Evolutionary conservation across 345 rosid species (phyloP), one percentile per base, ranked within the genome.

Genomic region (Cardiospermum halicacabum): DNA sequence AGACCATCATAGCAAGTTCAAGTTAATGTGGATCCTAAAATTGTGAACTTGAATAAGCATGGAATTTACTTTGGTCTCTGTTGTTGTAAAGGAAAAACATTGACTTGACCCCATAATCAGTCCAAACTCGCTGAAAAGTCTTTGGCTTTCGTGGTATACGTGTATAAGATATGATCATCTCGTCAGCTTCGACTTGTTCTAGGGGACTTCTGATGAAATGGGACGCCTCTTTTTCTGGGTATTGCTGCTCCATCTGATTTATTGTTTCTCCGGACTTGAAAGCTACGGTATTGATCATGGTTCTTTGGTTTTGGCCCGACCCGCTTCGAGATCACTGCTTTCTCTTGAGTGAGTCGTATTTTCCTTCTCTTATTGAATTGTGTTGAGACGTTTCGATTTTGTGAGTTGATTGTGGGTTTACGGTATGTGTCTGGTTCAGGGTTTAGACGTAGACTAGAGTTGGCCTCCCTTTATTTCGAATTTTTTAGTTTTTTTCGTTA

Each of bases 301-400:
- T 25, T 57, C 60, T 6, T 13, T 21, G 42, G 34, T n/a, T 16
- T 25, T 43, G 3, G 19, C 32, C 11, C 71, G 74, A 49, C 28
- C 75, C 36, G 42, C 37, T 2, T 61, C 65, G 27, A 76, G 83
- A 73, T 61, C 78, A 45, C 78, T 79, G 21, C 56, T 73, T 61
- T 56, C 55, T 28, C 45, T 22, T 62, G 10, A 16, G 80, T 76
- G 25, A 76, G 78, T 75, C 10, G 39, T 34, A 5, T 34, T 27
- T 4, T 34, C 42, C 3, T 18, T 30, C n/a, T 39, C 6, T 24
- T 11, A 40, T 32, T 16, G 16, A 45, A 45, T 18, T 16, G 16
- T 45, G 19, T 19, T n/a, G 21, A 18, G 7, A 18, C 16, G 24
- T 45, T 43, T 45, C 7, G 19, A 45, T 16, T 43, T 43, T 43